Conservation (phyloP, 1,139 yeast genomes). For the Pichia sp. region DNA sequence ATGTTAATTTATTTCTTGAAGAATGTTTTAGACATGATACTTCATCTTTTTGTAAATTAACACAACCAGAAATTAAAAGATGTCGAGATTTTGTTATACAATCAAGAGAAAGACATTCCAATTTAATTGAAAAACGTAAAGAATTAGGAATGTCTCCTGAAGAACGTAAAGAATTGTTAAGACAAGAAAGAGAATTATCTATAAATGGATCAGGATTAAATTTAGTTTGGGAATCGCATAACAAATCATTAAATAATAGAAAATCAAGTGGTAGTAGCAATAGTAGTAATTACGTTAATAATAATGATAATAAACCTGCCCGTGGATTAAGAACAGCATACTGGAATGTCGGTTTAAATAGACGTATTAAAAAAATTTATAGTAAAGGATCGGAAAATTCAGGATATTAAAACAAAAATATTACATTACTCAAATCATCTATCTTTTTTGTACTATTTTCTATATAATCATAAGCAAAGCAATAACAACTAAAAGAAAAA, state of each 20-base stretch:
- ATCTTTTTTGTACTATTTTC: no score
- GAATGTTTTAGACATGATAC: constrained; percentile 48
- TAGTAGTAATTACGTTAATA: not conserved
- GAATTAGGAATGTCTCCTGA: constrained; percentile 26
- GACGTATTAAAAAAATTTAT: constrained; percentile 37
- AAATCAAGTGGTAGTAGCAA: not conserved
- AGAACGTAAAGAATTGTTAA: constrained; percentile 32
- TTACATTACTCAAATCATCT: not conserved
- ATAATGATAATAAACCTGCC: constrained; percentile 24
- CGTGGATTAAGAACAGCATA: constrained; percentile 51
- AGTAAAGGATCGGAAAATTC: constrained; percentile 31
- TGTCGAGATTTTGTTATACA: constrained; percentile 73
- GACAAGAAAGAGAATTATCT: constrained; percentile 18
- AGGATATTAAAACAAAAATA: constrained; percentile 15
- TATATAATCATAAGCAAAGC: no score
- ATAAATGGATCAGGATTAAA: not conserved
- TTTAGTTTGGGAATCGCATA: constrained; percentile 4
- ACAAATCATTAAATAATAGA: not conserved
- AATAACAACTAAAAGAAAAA: no score
- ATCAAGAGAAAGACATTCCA: constrained; percentile 45
- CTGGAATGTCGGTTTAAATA: constrained; percentile 52
- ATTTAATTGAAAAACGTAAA: constrained; percentile 30
- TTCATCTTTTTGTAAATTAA: constrained; percentile 44
- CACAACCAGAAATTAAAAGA: constrained; percentile 73
- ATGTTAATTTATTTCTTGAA: constrained; percentile 66